Base-by-base conservation (phyloP, 192 early-diverging fungal genomes). In the Umbelopsis isabellina region DNA sequence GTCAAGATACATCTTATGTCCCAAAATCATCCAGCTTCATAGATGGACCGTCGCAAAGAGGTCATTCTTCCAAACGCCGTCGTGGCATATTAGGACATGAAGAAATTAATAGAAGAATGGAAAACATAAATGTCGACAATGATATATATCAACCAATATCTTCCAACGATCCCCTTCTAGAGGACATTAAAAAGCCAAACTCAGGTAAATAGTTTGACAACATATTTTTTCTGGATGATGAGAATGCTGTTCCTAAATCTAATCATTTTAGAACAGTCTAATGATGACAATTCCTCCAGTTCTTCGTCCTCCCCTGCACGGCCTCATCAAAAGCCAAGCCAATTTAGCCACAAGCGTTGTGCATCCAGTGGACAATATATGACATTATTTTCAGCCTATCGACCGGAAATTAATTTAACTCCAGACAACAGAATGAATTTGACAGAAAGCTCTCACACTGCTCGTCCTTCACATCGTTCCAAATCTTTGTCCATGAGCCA, bases 211-310 rank as follows among this genome's bases (percentile, higher is more conserved):
- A 41, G 37, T 41, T 41, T 41, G 10, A 41, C 5, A 5, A 41
- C 10, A 9, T 9, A 4, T 49, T 1, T 21, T 10, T 35, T 61
- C 33, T 16, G 3, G 12, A 16, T 35, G 30, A 16, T 11, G 30
- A 15, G 12, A 33, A 33, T 9, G 27, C 27, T 61, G 55, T 35
- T 16, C 27, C 55, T 61, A 61, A 61, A 61, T 61, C 33, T 30
- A 15, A n/a, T 35, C 25, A 61, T 30, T 61, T 61, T 61, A 61
- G 55, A 61, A 61, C 27, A 61, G 55, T 61, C 55, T 61, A 61
- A 61, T 25, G 52, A 55, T 22, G 33, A 25, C 37, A 30, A 25
- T 35, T 61, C 55, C 55, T 61, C 55, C 55, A 61, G 55, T 30
- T 61, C 30, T 61, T 22, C 21, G 2, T 27, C 18, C 33, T n/a